Conservation (phyloP, 2,329 filamentous ascomycete species). For the Stachybotrys chlorohalonatus region DNA sequence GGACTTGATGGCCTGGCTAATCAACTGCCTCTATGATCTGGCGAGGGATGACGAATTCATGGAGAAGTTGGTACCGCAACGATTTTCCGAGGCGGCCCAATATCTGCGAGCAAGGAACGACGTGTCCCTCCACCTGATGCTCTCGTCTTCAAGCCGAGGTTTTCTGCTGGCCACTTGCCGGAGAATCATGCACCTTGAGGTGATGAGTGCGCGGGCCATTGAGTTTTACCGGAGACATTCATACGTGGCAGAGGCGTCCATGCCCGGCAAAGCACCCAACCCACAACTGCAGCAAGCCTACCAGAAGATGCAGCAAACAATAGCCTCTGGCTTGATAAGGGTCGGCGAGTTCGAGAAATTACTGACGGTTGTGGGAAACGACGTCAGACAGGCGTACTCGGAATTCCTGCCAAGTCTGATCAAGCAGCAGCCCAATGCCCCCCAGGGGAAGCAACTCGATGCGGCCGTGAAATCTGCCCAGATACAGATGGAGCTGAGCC, state of each 20-base stretch:
- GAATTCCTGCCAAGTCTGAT: slow-evolving; percentile 33
- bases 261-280: slow-evolving; percentile 31
- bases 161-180: slow-evolving; percentile 63
- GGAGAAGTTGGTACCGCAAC: slow-evolving; percentile 35
- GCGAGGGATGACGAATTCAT: slow-evolving; percentile 43
- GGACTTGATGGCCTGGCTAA: slow-evolving; percentile 57
- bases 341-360: slow-evolving; percentile 55
- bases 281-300: slow-evolving; percentile 49
- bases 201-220: slow-evolving; percentile 37
- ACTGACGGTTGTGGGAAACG: slow-evolving; percentile 36
- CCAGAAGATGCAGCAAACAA: slow-evolving; percentile 41
- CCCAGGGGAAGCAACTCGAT: slow-evolving; percentile 33
- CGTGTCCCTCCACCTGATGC: slow-evolving; percentile 52
- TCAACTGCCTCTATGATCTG: slow-evolving; percentile 49
- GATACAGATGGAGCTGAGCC: slow-evolving; percentile 38
- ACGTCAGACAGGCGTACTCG: slow-evolving; percentile 43
- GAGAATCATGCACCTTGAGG: slow-evolving; percentile 49
- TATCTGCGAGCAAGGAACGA: slow-evolving; percentile 48
- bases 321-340: slow-evolving; percentile 43
- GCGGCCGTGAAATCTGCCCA: slow-evolving; percentile 35
- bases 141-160: slow-evolving; percentile 65
- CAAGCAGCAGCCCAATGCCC: slow-evolving; percentile 36
- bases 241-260: slow-evolving; percentile 27
- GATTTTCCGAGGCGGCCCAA: slow-evolving; percentile 37
- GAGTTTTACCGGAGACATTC: slow-evolving; percentile 40